Percentiles rank a stretch among this genome's conserved stretches.
phyloP scores from a whole-genome alignment of 768 basidiomycete species.

The Pseudohyphozyma bogoriensis region DNA sequence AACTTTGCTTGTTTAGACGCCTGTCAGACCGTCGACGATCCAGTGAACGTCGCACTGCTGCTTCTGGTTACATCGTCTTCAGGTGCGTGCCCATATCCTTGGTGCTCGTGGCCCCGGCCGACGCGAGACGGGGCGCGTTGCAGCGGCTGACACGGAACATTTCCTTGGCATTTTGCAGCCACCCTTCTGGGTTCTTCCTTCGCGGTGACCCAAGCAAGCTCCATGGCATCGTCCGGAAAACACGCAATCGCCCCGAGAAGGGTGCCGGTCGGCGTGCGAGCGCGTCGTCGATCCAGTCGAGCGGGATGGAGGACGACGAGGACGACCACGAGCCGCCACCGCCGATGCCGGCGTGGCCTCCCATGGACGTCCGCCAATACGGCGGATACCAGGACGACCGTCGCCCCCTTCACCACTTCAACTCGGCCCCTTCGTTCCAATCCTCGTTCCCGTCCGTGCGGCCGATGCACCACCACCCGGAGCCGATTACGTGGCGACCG shows the following conservation, averaged over 20 bases:
- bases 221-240: conserved; percentile 15
- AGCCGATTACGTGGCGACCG: neutral
- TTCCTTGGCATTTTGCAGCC: neutral
- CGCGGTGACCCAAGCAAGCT: conserved; percentile 16
- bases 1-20: conserved; percentile 10
- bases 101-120: neutral
- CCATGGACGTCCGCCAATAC: neutral
- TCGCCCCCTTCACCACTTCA: neutral
- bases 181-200: conserved; percentile 16
- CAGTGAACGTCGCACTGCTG: conserved; percentile 4
- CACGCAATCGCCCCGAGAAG: conserved; percentile 1
- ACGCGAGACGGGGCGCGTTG: no score
- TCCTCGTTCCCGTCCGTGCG: neutral
- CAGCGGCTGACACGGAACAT: no score
- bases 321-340: neutral
- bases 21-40: conserved; percentile 25
- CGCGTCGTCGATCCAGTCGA: neutral
- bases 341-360: neutral
- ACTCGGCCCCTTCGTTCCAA: neutral
- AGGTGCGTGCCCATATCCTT: neutral
- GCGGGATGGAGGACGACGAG: neutral
- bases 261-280: neutral
- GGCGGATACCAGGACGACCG: neutral
- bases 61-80: conserved; percentile 19
- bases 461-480: neutral